Conservation (phyloP, 352 stramenopile genomes). For the Phytopythium oedochilum region DNA sequence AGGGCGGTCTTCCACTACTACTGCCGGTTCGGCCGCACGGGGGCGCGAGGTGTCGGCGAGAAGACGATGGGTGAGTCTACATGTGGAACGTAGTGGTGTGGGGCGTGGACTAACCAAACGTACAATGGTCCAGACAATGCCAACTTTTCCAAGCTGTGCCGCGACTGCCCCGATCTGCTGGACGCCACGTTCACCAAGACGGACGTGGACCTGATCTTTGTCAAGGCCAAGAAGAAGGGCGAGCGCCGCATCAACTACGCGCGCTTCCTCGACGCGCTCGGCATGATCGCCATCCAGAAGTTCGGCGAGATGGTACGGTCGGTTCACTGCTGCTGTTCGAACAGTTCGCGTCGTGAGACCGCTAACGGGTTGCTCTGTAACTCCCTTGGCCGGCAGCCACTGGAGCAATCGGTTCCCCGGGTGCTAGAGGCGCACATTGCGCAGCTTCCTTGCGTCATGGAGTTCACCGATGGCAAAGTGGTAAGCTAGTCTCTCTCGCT, state of each 20-base stretch:
- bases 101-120: too few species aligned
- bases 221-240: slow-evolving; percentile 84
- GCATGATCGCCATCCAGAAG: slow-evolving; percentile 81
- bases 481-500: slow-evolving; percentile 10
- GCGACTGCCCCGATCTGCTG: slow-evolving; percentile 66
- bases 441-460: slow-evolving; percentile 53
- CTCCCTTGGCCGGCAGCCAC: slow-evolving; percentile 15
- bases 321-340: too few species aligned
- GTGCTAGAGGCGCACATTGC: slow-evolving; percentile 62
- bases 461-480: slow-evolving; percentile 55
- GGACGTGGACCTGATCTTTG: slow-evolving; percentile 87
- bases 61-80: slow-evolving; percentile 51
- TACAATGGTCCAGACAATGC: slow-evolving; percentile 54
- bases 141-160: slow-evolving; percentile 86
- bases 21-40: slow-evolving; percentile 77
- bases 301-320: slow-evolving; percentile 64
- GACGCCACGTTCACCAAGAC: slow-evolving; percentile 51
- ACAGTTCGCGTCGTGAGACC: too few species aligned
- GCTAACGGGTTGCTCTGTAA: too few species aligned
- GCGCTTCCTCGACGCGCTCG: slow-evolving; percentile 80
- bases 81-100: neutral
- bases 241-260: slow-evolving; percentile 81
- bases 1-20: slow-evolving; percentile 85
- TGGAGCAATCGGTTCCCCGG: slow-evolving; percentile 59
- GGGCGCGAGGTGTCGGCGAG: slow-evolving; percentile 51